phyloP scores from a whole-genome alignment of 176 grass and related monocot species.

The Thalia dealbata region DNA sequence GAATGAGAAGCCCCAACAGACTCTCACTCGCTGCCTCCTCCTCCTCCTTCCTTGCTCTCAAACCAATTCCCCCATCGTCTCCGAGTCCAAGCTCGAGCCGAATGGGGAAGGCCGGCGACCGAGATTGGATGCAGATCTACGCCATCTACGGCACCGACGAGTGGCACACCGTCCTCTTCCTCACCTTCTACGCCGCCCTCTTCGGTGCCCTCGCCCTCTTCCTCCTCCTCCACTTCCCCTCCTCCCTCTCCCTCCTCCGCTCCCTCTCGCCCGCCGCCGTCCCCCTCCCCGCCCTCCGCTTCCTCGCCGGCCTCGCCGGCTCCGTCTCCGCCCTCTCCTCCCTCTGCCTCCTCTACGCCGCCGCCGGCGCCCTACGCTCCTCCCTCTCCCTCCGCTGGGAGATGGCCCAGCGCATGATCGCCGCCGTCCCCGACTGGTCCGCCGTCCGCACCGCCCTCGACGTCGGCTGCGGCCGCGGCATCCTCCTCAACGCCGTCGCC shows the following conservation, averaged over 20 bases:
- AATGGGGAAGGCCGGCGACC: neutral
- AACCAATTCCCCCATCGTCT: no score
- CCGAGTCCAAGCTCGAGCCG: neutral
- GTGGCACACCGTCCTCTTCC: slow-evolving; percentile 14
- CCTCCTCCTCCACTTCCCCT: slow-evolving; percentile 9
- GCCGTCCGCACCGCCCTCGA: slow-evolving; percentile 12
- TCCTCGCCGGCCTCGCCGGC: slow-evolving; percentile 3
- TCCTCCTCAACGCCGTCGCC: slow-evolving; percentile 18
- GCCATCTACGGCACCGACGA: slow-evolving; percentile 13
- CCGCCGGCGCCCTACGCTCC: slow-evolving; percentile 1
- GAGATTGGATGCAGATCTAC: slow-evolving; percentile 12
- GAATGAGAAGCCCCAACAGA: no score
- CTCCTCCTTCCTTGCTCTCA: no score
- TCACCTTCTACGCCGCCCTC: slow-evolving; percentile 6
- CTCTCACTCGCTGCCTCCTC: no score
- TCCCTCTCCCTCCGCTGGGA: slow-evolving; percentile 5
- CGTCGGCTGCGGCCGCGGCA: slow-evolving; percentile 19
- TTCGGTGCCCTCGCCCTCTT: neutral
- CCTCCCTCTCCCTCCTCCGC: slow-evolving; percentile 6
- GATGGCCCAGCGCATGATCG: slow-evolving; percentile 10
- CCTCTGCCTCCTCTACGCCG: slow-evolving; percentile 13
- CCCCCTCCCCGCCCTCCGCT: slow-evolving; percentile 12
- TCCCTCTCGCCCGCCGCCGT: neutral
- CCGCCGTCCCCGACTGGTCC: slow-evolving; percentile 16
- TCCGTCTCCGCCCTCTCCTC: slow-evolving; percentile 7